Percentiles rank a stretch among this genome's conserved stretches.
These are phyloP conservation scores for Dalechampia spathulata DNA, from an alignment of 441 rosid genomes.

Conservation along the genomic window DNA sequence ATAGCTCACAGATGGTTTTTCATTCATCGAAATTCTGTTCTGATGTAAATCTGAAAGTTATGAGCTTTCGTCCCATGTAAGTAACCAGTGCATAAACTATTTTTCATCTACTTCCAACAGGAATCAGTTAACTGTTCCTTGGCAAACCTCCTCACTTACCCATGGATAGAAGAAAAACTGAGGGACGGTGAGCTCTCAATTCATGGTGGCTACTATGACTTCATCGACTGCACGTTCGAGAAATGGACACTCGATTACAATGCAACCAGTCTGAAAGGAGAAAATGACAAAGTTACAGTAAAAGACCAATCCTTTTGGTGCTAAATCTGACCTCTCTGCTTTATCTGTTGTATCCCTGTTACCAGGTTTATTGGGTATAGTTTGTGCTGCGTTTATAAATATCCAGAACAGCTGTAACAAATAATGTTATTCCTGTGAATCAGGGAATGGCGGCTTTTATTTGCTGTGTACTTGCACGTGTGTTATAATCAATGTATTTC, in stretches of 20 bases:
- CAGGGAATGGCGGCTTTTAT: constrained; percentile 3
- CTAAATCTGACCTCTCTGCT: constrained; percentile 17
- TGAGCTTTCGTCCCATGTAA: too few relatives aligned
- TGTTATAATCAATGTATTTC: background rate
- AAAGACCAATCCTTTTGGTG: constrained; percentile 54
- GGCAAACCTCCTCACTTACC: constrained; percentile 67
- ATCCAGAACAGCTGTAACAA: background rate
- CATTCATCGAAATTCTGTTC: too few relatives aligned
- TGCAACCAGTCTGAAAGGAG: constrained; percentile 28
- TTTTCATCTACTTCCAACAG: constrained; percentile 28
- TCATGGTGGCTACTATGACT: constrained; percentile 90
- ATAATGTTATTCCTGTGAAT: constrained; percentile 10
- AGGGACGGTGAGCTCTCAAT: constrained; percentile 45
- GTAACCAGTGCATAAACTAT: background rate
- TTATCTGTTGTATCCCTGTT: background rate
- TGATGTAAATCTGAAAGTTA: too few relatives aligned
- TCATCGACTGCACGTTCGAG: constrained; percentile 72
- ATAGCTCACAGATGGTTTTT: background rate
- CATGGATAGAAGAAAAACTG: constrained; percentile 90
- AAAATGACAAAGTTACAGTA: constrained; percentile 29
- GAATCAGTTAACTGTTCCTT: constrained; percentile 68
- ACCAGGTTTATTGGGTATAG: background rate
- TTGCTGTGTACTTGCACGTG: too few relatives aligned
- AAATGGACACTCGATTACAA: constrained; percentile 81
- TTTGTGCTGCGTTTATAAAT: constrained; percentile 14